Evolutionary conservation across 441 rosid species (phyloP).

Genomic region (Capsella rubella): DNA sequence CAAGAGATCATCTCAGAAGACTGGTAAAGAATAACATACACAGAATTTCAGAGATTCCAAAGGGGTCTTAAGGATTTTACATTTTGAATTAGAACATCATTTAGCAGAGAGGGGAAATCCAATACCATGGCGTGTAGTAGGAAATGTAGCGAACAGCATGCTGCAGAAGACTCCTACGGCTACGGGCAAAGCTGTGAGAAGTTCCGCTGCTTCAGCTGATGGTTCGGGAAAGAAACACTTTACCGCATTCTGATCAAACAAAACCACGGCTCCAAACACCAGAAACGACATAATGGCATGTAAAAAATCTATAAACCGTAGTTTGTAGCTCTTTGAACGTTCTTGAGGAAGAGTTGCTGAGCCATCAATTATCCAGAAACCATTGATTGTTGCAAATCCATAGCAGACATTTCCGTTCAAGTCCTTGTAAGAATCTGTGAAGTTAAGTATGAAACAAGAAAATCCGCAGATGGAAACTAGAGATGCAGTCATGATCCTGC

Average conservation of each 20-base stretch:
- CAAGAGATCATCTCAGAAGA: slow-evolving; percentile 22
- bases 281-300: slow-evolving; percentile 76
- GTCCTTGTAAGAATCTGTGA: slow-evolving; percentile 80
- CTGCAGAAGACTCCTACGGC: slow-evolving; percentile 74
- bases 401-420: slow-evolving; percentile 67
- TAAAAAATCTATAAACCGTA: slow-evolving; percentile 68
- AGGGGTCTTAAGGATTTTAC: background rate
- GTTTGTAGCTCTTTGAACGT: slow-evolving; percentile 51
- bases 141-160: slow-evolving; percentile 78
- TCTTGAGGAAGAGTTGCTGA: slow-evolving; percentile 61
- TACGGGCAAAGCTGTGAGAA: slow-evolving; percentile 75
- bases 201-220: slow-evolving; percentile 57
- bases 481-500: slow-evolving; percentile 61
- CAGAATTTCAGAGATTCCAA: slow-evolving; percentile 1
- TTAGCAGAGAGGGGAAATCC: slow-evolving; percentile 66
- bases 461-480: slow-evolving; percentile 73
- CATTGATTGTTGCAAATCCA: slow-evolving; percentile 68
- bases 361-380: slow-evolving; percentile 84
- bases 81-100: slow-evolving; percentile 34
- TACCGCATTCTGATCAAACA: slow-evolving; percentile 77
- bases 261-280: slow-evolving; percentile 68
- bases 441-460: slow-evolving; percentile 69
- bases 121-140: slow-evolving; percentile 88
- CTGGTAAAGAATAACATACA: slow-evolving; percentile 17
- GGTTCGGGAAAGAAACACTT: slow-evolving; percentile 78